phyloP scores from a whole-genome alignment of 2,329 filamentous ascomycete species.

The Xylariaceae sp. region DNA sequence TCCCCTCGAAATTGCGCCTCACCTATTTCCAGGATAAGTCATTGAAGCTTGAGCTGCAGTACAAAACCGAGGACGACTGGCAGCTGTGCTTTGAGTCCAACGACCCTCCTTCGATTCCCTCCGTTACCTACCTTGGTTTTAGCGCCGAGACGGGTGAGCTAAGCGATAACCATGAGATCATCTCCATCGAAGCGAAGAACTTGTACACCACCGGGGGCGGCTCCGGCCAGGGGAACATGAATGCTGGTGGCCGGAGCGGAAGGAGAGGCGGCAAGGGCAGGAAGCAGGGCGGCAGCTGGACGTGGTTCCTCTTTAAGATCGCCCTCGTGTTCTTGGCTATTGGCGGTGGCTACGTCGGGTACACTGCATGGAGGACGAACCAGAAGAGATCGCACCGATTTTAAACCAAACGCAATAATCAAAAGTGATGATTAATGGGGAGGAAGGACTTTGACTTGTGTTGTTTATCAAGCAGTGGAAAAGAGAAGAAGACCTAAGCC shows the following conservation, averaged over 20 bases:
- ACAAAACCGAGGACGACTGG: slow-evolving; percentile 88
- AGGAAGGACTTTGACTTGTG: slow-evolving; percentile 4
- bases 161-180: slow-evolving; percentile 95
- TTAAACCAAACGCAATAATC: slow-evolving; percentile 28
- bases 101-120: slow-evolving; percentile 71
- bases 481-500: neutral
- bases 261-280: too few relatives aligned
- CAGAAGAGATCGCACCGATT: slow-evolving; percentile 57
- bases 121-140: slow-evolving; percentile 71
- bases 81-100: slow-evolving; percentile 78
- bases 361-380: slow-evolving; percentile 73
- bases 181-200: slow-evolving; percentile 81
- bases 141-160: slow-evolving; percentile 92
- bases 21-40: slow-evolving; percentile 97
- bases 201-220: slow-evolving; percentile 66
- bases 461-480: too few relatives aligned
- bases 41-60: slow-evolving; percentile 86
- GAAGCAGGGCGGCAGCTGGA: slow-evolving; percentile 53
- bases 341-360: slow-evolving; percentile 79
- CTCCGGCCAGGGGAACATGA: slow-evolving; percentile 30
- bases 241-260: slow-evolving; percentile 31
- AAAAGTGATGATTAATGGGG: slow-evolving; percentile 1
- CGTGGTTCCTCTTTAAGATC: slow-evolving; percentile 72
- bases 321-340: slow-evolving; percentile 67
- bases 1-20: slow-evolving; percentile 80